phyloP scores from a whole-genome alignment of 257 asterid species.

The Solanum rostratum region DNA sequence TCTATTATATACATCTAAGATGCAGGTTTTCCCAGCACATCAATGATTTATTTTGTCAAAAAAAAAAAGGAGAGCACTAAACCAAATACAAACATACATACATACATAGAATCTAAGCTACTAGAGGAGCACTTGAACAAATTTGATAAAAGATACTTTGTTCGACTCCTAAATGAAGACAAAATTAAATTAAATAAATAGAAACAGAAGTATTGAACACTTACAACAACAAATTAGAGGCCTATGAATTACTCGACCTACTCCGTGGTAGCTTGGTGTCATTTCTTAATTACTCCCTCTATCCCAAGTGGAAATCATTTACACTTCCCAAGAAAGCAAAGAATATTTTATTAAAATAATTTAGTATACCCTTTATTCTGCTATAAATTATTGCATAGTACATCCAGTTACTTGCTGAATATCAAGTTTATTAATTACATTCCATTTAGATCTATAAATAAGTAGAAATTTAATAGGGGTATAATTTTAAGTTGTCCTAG shows the following conservation, averaged over 20 bases:
- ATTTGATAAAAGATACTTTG: not conserved
- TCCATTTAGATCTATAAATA: not conserved
- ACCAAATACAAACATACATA: too few species aligned
- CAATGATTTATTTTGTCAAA: not conserved
- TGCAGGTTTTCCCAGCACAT: not conserved
- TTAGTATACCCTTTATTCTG: not conserved
- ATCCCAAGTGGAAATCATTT: not conserved
- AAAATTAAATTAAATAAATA: not conserved
- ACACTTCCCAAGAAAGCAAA: not conserved
- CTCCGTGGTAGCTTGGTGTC: not conserved
- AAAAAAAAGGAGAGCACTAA: not conserved
- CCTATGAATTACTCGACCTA: not conserved
- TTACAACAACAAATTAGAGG: not conserved
- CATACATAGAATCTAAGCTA: not conserved
- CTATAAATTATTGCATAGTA: not conserved
- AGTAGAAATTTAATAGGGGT: not conserved
- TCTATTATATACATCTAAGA: not conserved
- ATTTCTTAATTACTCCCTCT: not conserved
- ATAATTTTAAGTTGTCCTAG: not conserved
- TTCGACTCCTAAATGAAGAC: not conserved
- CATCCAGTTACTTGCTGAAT: not conserved
- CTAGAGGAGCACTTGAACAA: not conserved
- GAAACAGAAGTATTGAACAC: not conserved
- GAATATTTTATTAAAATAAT: not conserved
- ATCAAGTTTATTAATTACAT: not conserved